A percentile compares a stretch with the other conserved stretches of the same genome.
These are phyloP conservation scores for Metschnikowia shivogae DNA, from an alignment of 805 yeast genomes.

Conservation along the genomic window DNA sequence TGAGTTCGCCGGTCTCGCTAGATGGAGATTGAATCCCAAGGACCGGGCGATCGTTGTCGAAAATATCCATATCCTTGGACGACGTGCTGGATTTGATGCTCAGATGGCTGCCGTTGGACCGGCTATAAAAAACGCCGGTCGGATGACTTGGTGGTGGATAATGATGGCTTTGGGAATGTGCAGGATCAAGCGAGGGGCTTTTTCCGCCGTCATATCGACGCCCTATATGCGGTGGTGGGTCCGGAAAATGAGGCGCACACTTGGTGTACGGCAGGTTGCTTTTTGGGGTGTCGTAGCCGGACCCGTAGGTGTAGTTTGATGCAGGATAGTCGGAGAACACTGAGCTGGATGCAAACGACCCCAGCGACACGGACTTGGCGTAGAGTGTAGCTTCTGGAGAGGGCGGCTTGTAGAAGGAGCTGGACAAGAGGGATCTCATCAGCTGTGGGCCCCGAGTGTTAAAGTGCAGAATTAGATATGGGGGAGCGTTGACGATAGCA, in stretches of 20 bases:
- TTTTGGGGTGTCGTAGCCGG: background rate
- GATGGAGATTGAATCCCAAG: conserved; percentile 29
- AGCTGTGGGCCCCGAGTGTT: conserved; percentile 14
- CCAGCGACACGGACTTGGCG: conserved; percentile 1
- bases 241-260: background rate
- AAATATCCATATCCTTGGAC: conserved; percentile 20
- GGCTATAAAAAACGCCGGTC: conserved; percentile 5
- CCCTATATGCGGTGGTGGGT: conserved; percentile 1
- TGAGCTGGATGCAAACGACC: background rate
- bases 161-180: conserved; percentile 9
- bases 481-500: conserved; percentile 12
- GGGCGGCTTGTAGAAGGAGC: conserved; percentile 1
- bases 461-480: conserved; percentile 12
- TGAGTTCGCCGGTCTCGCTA: conserved; percentile 1
- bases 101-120: conserved; percentile 23
- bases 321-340: conserved; percentile 7
- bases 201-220: conserved; percentile 1
- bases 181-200: conserved; percentile 5
- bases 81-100: conserved; percentile 25
- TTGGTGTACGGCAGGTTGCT: background rate
- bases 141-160: conserved; percentile 10
- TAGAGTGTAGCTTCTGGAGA: background rate
- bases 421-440: conserved; percentile 7
- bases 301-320: conserved; percentile 5
- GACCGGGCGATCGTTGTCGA: conserved; percentile 24